Evolutionary conservation across 495 filamentous ascomycete genomes (phyloP), one percentile per base, ranked within the genome.

Genomic region (Platismatia glauca): DNA sequence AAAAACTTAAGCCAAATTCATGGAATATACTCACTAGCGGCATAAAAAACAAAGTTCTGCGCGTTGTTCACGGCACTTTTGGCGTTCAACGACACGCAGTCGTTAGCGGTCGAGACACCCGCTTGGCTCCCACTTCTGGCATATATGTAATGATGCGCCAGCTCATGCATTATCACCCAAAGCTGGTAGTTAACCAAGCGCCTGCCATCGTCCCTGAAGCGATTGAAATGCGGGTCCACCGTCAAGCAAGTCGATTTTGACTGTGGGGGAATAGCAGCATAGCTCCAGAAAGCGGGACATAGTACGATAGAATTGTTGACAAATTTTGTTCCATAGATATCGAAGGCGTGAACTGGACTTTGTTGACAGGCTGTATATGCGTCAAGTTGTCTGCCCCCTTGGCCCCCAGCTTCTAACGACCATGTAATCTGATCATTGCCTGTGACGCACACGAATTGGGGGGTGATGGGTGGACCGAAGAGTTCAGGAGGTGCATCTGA

Each of bases 151-250:
- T 1, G 18, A 57, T 65, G 63, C 46, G 43, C 58, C 37, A 65
- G 22, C 55, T 65, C 63, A 60, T 65, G 58, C 57, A 65, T 31
- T 22, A 65, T 18, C 3, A 31, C 22, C 63, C 58, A 65, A 11
- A 61, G 46, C 24, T 61, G 63, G 27, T 34, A 61, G 6, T 37
- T 13, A 11, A 34, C 22, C 20, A 65, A 1, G 0, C 27, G 22
- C 4, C 0, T 5, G 5, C 63, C 63, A 37, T 39, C 22, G 0
- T 34, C 20, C 3, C 20, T 3, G 58, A 65, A 65, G 8, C 31
- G 37, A 31, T 44, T 38, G 18, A 33, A 16, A 27, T 60, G 46
- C 34, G 43, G 41, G 29, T 60, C 46, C 43, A 60, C 58, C 0
- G 31, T 16, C 39, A 60, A 13, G 58, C 58, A 60, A 34, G 16